Conservation (phyloP, 2,329 filamentous ascomycete species). For the Aspergillus ochraceus region DNA sequence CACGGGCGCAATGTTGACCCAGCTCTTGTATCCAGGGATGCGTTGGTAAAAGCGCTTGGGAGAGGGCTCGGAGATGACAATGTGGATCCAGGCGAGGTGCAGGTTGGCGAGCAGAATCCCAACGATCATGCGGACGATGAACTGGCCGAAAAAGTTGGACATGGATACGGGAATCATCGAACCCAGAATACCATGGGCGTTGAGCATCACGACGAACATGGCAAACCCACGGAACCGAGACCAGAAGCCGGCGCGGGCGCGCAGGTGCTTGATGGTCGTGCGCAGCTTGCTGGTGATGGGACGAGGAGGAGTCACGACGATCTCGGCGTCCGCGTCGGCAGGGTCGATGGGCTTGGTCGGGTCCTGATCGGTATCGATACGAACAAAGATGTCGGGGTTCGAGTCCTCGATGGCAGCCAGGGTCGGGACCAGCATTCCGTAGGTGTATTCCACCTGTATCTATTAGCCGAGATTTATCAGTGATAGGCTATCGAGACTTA, state of each 20-base stretch:
- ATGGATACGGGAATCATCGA: constrained; percentile 33
- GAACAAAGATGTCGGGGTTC: constrained; percentile 53
- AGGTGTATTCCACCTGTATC: constrained; percentile 54
- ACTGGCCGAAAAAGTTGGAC: constrained; percentile 44
- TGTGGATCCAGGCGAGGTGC: constrained; percentile 78
- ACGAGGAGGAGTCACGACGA: constrained; percentile 50
- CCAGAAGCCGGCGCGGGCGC: constrained; percentile 61
- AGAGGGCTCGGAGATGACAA: constrained; percentile 72
- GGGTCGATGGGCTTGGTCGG: constrained; percentile 29
- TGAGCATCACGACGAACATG: constrained; percentile 49
- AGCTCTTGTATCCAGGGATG: constrained; percentile 66
- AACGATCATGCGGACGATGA: constrained; percentile 57
- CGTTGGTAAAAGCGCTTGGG: constrained; percentile 66
- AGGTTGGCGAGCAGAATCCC: constrained; percentile 66
- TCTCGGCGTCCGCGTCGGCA: constrained; percentile 43
- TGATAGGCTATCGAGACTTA: constrained; percentile 18
- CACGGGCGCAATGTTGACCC: constrained; percentile 70
- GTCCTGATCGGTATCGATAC: constrained; percentile 46
- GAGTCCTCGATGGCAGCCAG: constrained; percentile 66
- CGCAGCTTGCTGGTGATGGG: constrained; percentile 63
- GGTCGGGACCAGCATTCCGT: constrained; percentile 59
- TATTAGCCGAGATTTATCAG: not conserved
- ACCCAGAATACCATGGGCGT: constrained; percentile 49
- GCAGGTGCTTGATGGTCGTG: constrained; percentile 60
- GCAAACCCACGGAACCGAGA: constrained; percentile 69